Base-by-base conservation (phyloP, 1,284 basidiomycete species). In the Mycena sp. region DNA sequence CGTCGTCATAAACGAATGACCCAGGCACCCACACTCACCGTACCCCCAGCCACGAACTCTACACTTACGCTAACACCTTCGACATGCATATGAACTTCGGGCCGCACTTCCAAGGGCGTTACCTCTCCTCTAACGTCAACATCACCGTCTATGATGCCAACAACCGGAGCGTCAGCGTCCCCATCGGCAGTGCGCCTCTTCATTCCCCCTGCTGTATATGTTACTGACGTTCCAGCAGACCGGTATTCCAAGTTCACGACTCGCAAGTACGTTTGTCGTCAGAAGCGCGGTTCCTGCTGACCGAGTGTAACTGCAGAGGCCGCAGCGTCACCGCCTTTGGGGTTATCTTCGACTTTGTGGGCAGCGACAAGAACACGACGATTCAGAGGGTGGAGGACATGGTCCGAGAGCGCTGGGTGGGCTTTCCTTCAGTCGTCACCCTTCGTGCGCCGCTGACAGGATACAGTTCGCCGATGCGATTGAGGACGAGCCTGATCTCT, bases 121-220 rank as follows among this genome's bases (percentile, higher is more conserved):
- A 94, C 72, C 80, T 96, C 49, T 89, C 93, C 0, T 93, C 91
- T 5, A 96, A 96, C 72, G 92, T 87, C 56, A 94, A 95, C 76
- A 94, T 96, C 70, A 95, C 92, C 0, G 73, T 93, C 9, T 70
- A 80, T 12, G 83, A 87, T 69, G 77, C 83, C 46, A 61, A 58
- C 35, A 71, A 85, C 29, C 84, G 83, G 26, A 80, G 85, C 19
- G 50, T 65, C 29, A 68, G 58, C 50, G 58, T 68, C 14, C 67
- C 67, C 16, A 55, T 68, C 23, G 67, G 67, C 35, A 58, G 67
- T 68, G 30, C 35, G 61, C 51, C 10, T 21, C 10, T 12, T 3
- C 32, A 16, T 25, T 10, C 28, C 11, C 49, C 25, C 5, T 29
- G 12, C 12, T 29, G 14, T n/a, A 16, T n/a, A 7, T 68, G 69